Percentiles rank a stretch among this genome's conserved stretches.
These are phyloP conservation scores for Penicillium fuscoglaucum DNA, from an alignment of 2,329 filamentous ascomycete genomes.

Conservation along the genomic window DNA sequence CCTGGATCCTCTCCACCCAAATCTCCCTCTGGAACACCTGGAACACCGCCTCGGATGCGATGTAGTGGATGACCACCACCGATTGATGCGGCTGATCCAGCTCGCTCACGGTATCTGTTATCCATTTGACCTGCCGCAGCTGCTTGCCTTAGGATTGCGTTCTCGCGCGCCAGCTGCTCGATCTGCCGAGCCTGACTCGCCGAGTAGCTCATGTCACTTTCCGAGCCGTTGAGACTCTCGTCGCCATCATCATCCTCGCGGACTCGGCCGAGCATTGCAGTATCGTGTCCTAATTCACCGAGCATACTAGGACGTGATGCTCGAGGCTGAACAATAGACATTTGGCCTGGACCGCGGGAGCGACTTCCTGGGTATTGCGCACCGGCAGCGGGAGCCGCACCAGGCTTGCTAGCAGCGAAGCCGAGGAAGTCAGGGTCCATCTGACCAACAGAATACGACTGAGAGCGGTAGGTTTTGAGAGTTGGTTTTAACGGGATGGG, in stretches of 20 bases:
- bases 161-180: slow-evolving; percentile 50
- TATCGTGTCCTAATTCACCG: slow-evolving; percentile 49
- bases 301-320: slow-evolving; percentile 63
- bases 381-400: slow-evolving; percentile 23
- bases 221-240: slow-evolving; percentile 41
- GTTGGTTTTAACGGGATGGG: slow-evolving; percentile 85
- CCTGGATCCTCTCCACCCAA: slow-evolving; percentile 48
- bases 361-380: slow-evolving; percentile 33
- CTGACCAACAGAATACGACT: slow-evolving; percentile 95
- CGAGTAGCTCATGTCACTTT: slow-evolving; percentile 39
- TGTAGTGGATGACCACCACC: slow-evolving; percentile 37
- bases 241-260: slow-evolving; percentile 52
- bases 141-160: slow-evolving; percentile 49
- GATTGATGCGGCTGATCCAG: slow-evolving; percentile 43
- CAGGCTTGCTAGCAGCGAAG: slow-evolving; percentile 36
- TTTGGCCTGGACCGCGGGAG: slow-evolving; percentile 48
- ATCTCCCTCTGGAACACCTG: slow-evolving; percentile 48
- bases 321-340: slow-evolving; percentile 73
- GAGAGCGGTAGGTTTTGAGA: slow-evolving; percentile 88
- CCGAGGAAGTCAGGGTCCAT: slow-evolving; percentile 65
- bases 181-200: slow-evolving; percentile 47
- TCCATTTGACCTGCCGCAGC: slow-evolving; percentile 45
- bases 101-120: slow-evolving; percentile 41
- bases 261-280: slow-evolving; percentile 48
- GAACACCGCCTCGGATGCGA: slow-evolving; percentile 44